Percentiles rank a stretch among this genome's conserved stretches.
Conservation (phyloP, 176 grass and related monocot genomes). For the Bolboschoenus planiculmis region DNA sequence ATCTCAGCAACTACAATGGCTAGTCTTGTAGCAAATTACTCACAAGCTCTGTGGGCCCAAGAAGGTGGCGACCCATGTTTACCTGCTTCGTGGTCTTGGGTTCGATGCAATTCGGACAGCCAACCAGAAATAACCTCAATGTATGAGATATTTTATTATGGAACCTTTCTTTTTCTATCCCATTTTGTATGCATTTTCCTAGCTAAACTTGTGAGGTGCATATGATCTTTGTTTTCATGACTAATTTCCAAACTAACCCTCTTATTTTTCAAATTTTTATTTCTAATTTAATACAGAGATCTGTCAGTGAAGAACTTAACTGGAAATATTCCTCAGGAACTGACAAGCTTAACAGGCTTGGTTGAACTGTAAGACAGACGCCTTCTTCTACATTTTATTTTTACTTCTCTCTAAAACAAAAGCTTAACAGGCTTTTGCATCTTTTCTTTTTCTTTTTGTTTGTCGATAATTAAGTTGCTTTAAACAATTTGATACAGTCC, state of each 20-base stretch:
- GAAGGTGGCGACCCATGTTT: constrained; percentile 91
- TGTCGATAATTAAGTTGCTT: neutral
- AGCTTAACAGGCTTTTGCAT: neutral
- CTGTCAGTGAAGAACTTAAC: constrained; percentile 59
- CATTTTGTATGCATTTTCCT: neutral
- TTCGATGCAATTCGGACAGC: constrained; percentile 68
- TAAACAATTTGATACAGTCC: neutral
- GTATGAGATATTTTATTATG: constrained; percentile 29
- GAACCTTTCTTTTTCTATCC: neutral
- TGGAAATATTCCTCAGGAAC: constrained; percentile 68
- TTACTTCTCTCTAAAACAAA: neutral
- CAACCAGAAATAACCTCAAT: constrained; percentile 55
- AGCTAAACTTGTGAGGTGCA: neutral
- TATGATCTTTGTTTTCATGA: neutral
- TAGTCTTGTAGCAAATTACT: constrained; percentile 47
- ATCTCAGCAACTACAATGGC: constrained; percentile 56
- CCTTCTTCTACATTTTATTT: neutral
- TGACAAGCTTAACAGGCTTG: constrained; percentile 61
- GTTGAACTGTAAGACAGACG: constrained; percentile 69
- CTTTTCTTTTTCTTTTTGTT: neutral
- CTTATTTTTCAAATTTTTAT: neutral
- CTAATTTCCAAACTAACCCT: neutral
- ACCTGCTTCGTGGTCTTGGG: constrained; percentile 84
- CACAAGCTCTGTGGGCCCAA: constrained; percentile 49
- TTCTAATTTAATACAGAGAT: constrained; percentile 19